Conservation (phyloP, 371 early-diverging fungal species). For the Entomophthora muscae region DNA sequence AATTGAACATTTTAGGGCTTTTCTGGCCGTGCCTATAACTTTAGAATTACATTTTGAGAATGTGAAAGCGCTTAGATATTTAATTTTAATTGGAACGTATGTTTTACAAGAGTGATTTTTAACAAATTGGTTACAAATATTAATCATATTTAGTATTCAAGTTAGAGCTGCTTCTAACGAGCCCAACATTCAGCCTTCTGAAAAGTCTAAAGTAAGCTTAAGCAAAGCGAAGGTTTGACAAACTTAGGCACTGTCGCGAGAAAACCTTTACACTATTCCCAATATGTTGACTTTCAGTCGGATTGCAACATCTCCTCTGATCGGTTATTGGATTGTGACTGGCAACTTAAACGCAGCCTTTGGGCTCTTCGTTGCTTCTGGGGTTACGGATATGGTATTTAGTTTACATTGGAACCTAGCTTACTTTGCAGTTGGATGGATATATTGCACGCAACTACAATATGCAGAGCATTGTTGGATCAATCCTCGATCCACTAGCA, state of each 20-base stretch:
- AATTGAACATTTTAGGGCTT: too few relatives aligned
- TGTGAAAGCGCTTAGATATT: too few relatives aligned
- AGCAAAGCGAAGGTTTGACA: too few relatives aligned
- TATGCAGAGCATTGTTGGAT: conserved; percentile 70
- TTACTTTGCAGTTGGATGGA: conserved; percentile 59
- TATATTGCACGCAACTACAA: conserved; percentile 78
- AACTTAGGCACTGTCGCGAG: conserved; percentile 16
- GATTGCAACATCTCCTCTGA: conserved; percentile 54
- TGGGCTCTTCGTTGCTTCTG: conserved; percentile 53
- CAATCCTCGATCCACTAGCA: conserved; percentile 88
- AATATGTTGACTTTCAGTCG: conserved; percentile 70
- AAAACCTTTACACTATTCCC: conserved; percentile 79
- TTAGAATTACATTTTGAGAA: too few relatives aligned
- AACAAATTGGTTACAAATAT: too few relatives aligned
- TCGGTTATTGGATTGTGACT: conserved; percentile 71
- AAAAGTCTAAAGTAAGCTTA: too few relatives aligned
- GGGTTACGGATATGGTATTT: conserved; percentile 63
- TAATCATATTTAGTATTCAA: too few relatives aligned
- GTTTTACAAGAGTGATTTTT: too few relatives aligned
- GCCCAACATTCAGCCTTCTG: too few relatives aligned
- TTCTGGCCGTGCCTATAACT: too few relatives aligned
- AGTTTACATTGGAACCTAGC: background rate
- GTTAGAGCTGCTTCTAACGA: too few relatives aligned
- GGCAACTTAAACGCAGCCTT: conserved; percentile 49
- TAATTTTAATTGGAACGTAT: too few relatives aligned